Base-by-base conservation (phyloP, 2,329 filamentous ascomycete genomes). In the Mycosphaerella sp. region DNA sequence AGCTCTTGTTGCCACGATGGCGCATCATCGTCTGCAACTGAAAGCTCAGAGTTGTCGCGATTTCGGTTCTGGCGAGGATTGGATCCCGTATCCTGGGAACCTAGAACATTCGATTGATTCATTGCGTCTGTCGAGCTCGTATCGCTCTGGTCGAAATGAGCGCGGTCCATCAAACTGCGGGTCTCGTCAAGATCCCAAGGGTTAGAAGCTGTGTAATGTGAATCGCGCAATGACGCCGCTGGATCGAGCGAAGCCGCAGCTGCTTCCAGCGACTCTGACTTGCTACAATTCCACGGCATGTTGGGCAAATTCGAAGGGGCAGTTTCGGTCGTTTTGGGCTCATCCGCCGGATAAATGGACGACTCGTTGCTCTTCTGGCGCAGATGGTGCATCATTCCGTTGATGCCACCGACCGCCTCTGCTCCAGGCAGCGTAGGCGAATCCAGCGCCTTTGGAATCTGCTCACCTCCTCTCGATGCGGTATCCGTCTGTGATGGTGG, bases 311-410 rank as follows among this genome's bases (percentile, higher is more conserved):
- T 38, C 8, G 34, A 38, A 5, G 34, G 34, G 10, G 7, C 60
- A 10, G 62, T 61, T 9, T 55, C 51, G 7, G 46, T 74, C 74
- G 23, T 71, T 72, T 53, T 73, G 73, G 26, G 80, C 82, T 70
- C 66, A 29, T 70, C 65, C 9, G 54, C 49, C 4, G 64, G 70
- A 51, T 89, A 89, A 26, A 93, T 78, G 0, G 89, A 95, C 0
- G 92, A 97, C 11, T 83, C 80, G 55, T 85, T 85, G 72, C 92
- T 97, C 59, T 85, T 83, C 34, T 83, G 83, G 48, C 93, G 83
- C 40, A 97, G 74, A 74, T 97, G 93, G 58, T 91, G 67, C 47
- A 70, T 62, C 64, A 70, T 64, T 45, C 64, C 65, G 48, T 85
- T 92, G 12, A 96, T 76, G 1, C 88, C 89, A 14, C 69, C 54